Evolutionary conservation across 495 filamentous ascomycete species (phyloP).

Genomic region (Xylaria curta): DNA sequence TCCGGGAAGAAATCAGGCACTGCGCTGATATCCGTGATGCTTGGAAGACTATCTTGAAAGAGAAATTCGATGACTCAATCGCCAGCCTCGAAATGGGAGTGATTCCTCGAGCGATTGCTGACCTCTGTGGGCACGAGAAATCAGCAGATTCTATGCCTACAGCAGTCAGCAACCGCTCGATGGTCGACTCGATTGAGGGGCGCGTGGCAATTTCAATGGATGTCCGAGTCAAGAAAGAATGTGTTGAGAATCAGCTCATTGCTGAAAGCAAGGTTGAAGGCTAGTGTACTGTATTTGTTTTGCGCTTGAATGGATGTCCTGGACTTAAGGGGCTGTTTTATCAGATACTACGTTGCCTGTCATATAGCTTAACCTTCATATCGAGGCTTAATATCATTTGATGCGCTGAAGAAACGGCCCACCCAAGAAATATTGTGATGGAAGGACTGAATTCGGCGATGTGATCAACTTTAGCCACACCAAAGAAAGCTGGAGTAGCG

Average conservation of each 20-base stretch:
- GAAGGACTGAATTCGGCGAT: no score
- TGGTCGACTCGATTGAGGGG: neutral
- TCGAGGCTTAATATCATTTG: neutral
- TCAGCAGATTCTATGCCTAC: neutral
- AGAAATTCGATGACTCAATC: conserved; percentile 4
- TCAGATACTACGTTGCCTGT: neutral
- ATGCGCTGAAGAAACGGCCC: neutral
- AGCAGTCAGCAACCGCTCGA: neutral
- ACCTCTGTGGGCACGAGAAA: conserved; percentile 1
- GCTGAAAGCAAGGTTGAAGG: neutral
- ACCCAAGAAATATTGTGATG: no score
- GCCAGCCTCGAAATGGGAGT: conserved; percentile 2
- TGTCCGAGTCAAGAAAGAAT: neutral
- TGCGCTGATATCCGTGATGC: neutral
- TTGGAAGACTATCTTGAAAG: conserved; percentile 4
- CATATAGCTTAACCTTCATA: neutral
- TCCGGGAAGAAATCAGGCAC: neutral
- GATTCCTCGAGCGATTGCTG: conserved; percentile 10
- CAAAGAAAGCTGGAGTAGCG: no score
- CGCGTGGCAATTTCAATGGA: neutral
- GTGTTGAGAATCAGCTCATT: neutral
- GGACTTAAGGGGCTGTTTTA: neutral
- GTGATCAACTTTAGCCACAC: neutral
- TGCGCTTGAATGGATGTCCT: neutral
- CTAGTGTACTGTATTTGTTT: neutral